Percentiles rank a stretch among this genome's conserved stretches.
Conservation (phyloP, 2,329 filamentous ascomycete species). For the Paraphaeosphaeria sporulosa region DNA sequence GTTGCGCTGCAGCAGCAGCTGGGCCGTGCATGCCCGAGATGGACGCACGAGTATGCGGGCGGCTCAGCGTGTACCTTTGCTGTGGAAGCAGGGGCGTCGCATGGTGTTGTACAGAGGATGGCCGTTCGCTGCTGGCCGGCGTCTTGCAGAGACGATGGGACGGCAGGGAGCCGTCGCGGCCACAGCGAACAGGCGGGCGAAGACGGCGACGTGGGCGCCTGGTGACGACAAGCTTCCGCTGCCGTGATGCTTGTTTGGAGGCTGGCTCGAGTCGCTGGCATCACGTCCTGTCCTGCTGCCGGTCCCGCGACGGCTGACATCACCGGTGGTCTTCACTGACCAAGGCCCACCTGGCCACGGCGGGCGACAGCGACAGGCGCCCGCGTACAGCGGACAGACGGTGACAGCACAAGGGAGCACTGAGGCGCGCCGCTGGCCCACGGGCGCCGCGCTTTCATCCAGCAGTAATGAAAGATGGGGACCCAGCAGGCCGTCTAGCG, state of each 20-base stretch:
- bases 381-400: too few relatives aligned
- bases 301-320: slow-evolving; percentile 1
- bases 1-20: slow-evolving; percentile 4
- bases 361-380: background rate
- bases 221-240: slow-evolving; percentile 15
- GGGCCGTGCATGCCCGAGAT: slow-evolving; percentile 4
- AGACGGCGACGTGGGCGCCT: slow-evolving; percentile 2
- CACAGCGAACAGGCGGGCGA: background rate
- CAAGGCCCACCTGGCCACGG: background rate
- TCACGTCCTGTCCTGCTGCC: background rate
- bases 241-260: slow-evolving; percentile 14
- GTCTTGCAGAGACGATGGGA: background rate
- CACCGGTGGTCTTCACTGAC: background rate
- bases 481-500: slow-evolving; percentile 11
- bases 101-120: too few relatives aligned
- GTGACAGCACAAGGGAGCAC: too few relatives aligned
- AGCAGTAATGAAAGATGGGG: slow-evolving; percentile 14
- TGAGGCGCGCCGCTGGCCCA: too few relatives aligned
- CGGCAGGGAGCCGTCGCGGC: background rate
- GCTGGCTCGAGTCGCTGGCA: background rate
- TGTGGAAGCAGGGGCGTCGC: too few relatives aligned
- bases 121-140: background rate
- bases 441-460: background rate
- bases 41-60: too few relatives aligned
- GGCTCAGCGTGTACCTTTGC: background rate